Evolutionary conservation across 441 rosid species (phyloP).

Genomic region (Breynia disticha): DNA sequence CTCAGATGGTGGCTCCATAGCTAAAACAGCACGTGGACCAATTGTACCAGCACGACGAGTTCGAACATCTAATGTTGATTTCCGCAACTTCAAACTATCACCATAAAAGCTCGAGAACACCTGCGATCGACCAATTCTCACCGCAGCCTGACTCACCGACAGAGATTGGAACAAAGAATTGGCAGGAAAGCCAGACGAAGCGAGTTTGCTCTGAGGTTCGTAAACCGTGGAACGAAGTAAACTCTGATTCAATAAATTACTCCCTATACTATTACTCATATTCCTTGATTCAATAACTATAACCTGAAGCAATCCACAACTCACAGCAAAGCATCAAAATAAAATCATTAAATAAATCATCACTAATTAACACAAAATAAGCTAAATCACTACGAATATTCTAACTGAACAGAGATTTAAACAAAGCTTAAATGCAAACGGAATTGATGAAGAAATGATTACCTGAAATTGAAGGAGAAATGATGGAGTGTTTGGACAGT

Average conservation of each 20-base stretch:
- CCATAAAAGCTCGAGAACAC: constrained; percentile 39
- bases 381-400: background rate
- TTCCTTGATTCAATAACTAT: constrained; percentile 31
- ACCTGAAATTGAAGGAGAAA: background rate
- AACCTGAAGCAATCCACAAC: constrained; percentile 34
- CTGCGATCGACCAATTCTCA: constrained; percentile 24
- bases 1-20: constrained; percentile 68
- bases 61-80: constrained; percentile 25
- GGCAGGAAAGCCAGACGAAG: constrained; percentile 40
- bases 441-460: background rate
- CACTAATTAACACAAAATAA: background rate
- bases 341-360: constrained; percentile 6
- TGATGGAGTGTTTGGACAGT: constrained; percentile 3
- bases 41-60: constrained; percentile 23
- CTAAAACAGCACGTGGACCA: constrained; percentile 55
- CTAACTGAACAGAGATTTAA: background rate
- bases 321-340: constrained; percentile 12
- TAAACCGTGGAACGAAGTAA: constrained; percentile 43
- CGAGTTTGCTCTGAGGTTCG: constrained; percentile 50
- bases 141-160: constrained; percentile 25
- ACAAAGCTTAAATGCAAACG: background rate
- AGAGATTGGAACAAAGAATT: constrained; percentile 36
- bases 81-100: constrained; percentile 27
- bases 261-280: constrained; percentile 60
- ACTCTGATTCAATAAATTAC: constrained; percentile 45